Base-by-base conservation (phyloP, 345 rosid genomes). In the Streptanthus diversifolius region DNA sequence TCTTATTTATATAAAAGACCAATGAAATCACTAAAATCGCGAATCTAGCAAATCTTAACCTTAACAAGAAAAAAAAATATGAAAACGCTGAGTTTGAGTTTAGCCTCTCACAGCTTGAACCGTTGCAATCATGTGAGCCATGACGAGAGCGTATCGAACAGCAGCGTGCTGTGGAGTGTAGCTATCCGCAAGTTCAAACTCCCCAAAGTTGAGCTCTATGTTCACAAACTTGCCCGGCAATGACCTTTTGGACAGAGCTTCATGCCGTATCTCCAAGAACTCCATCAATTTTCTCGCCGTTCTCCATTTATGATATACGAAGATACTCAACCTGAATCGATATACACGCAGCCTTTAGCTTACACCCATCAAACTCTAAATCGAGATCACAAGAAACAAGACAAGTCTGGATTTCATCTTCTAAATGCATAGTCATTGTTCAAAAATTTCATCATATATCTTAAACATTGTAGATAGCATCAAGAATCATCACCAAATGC, bases 161-260 rank as follows among this genome's bases (percentile, higher is more conserved):
- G 93, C 92, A 0, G 98, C 88, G 82, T 91, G 97, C 39, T 95
- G 96, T 2, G 99, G 78, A 55, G 81, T 82, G 74, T 85, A 95
- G 19, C 21, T 83, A 58, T 95, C 97, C 36, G 58, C 30, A 47
- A 95, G 93, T 65, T 96, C 98, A 48, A 71, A 91, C 77, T 88
- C 96, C 3, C 70, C 74, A 71, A 91, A 88, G 83, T 78, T 87
- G 5, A 93, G 84, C 57, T 87, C 96, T 21, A 73, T 70, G 62
- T 81, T 85, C 79, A 90, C 70, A 72, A 91, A 95, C 41, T 83
- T 90, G 21, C 98, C 96, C 0, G 90, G 87, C 47, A 95, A 74
- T 12, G 96, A 90, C 72, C 95, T 82, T 72, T 91, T 91, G 1
- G 87, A 78, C 44, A 91, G 62, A 1, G 83, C 86, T 41, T 90